Evolutionary conservation across 2,329 filamentous ascomycete species (phyloP).

Genomic region (Aureobasidium vineae): DNA sequence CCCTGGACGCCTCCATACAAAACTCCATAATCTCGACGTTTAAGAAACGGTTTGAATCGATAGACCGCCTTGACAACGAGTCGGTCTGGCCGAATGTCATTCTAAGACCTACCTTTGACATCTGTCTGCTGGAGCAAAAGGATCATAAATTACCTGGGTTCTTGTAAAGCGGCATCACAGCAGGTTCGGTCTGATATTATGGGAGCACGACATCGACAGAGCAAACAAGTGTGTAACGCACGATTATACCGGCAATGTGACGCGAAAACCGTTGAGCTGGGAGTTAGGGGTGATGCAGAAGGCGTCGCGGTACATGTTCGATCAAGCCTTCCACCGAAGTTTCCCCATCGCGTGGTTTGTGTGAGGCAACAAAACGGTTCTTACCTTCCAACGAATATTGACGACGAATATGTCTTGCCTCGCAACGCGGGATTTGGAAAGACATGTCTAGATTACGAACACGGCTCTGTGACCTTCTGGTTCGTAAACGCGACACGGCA

Average conservation of each 20-base stretch:
- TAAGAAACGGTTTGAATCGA: conserved; percentile 17
- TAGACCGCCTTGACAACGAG: conserved; percentile 21
- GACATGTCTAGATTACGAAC: background rate
- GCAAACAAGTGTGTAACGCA: background rate
- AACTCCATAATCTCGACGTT: conserved; percentile 23
- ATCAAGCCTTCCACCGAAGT: conserved; percentile 17
- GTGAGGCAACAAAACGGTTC: conserved; percentile 22
- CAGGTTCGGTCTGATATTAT: background rate
- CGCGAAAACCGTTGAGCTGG: conserved; percentile 18
- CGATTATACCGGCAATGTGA: background rate
- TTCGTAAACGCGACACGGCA: conserved; percentile 6
- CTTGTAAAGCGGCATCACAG: background rate
- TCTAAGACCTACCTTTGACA: background rate
- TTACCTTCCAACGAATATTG: conserved; percentile 17
- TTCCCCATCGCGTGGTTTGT: conserved; percentile 23
- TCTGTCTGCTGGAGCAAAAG: background rate
- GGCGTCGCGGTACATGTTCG: conserved; percentile 18
- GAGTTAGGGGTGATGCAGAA: conserved; percentile 21
- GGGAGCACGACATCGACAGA: background rate
- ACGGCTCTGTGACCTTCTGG: background rate
- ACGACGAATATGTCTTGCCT: conserved; percentile 15
- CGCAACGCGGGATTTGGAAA: background rate
- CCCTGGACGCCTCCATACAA: conserved; percentile 4
- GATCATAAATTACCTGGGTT: too few relatives aligned
- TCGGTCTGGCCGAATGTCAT: conserved; percentile 6